phyloP scores from a whole-genome alignment of 1,284 basidiomycete genomes.

The Nidula niveotomentosa region DNA sequence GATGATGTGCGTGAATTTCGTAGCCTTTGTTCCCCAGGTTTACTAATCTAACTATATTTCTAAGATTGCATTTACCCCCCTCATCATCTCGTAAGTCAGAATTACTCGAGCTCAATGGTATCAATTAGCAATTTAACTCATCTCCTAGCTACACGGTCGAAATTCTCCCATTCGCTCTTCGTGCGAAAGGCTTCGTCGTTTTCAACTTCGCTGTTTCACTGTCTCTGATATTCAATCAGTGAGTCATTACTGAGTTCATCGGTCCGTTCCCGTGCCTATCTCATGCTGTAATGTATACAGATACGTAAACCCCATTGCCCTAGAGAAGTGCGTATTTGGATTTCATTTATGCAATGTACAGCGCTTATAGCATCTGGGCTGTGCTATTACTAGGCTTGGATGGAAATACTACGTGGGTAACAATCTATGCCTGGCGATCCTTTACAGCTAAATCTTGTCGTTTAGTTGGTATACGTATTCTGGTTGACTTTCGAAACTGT shows the following conservation, averaged over 20 bases:
- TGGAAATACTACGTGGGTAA: slow-evolving; percentile 38
- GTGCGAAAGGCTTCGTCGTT: slow-evolving; percentile 62
- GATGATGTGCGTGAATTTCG: background rate
- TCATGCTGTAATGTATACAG: slow-evolving; percentile 7
- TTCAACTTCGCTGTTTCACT: slow-evolving; percentile 51
- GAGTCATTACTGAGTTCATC: slow-evolving; percentile 9
- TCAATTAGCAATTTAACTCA: background rate
- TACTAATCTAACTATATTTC: background rate
- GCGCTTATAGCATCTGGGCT: too few relatives aligned
- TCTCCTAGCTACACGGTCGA: slow-evolving; percentile 48
- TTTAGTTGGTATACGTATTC: slow-evolving; percentile 41
- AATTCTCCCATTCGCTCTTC: slow-evolving; percentile 55
- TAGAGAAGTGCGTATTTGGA: slow-evolving; percentile 14
- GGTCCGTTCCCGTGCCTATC: background rate
- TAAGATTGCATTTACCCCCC: slow-evolving; percentile 45
- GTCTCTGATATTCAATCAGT: slow-evolving; percentile 61
- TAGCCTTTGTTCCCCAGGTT: background rate
- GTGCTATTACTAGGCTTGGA: slow-evolving; percentile 16
- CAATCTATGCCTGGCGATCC: background rate
- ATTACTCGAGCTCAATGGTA: background rate
- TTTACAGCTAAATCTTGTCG: background rate
- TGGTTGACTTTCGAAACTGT: slow-evolving; percentile 35
- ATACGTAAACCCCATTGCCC: slow-evolving; percentile 28
- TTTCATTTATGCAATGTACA: too few relatives aligned
- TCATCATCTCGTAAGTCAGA: slow-evolving; percentile 43